Conservation (phyloP, 2,329 filamentous ascomycete species). For the Shiraia bambusicola region DNA sequence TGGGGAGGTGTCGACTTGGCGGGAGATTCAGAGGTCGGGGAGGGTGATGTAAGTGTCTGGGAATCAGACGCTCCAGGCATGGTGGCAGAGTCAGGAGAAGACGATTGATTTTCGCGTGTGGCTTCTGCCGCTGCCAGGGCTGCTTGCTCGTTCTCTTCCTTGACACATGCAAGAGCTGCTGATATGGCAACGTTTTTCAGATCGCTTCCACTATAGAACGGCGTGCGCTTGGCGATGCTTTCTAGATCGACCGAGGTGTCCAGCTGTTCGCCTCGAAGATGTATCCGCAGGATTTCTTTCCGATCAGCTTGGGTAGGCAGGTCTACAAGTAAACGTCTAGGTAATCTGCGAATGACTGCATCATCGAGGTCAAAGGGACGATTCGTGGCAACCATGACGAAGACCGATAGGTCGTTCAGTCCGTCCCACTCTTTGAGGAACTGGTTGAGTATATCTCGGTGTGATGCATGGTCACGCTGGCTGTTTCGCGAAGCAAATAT, state of each 20-base stretch:
- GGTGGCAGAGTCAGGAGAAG: background rate
- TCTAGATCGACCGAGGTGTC: conserved; percentile 63
- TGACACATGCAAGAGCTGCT: conserved; percentile 75
- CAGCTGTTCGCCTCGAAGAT: conserved; percentile 68
- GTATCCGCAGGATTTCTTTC: conserved; percentile 68
- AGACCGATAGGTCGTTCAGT: conserved; percentile 77
- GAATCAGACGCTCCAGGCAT: background rate
- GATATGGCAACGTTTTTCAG: conserved; percentile 81
- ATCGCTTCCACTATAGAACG: conserved; percentile 79
- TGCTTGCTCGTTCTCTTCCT: conserved; percentile 64
- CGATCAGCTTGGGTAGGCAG: conserved; percentile 68
- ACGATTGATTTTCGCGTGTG: conserved; percentile 3
- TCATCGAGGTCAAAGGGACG: conserved; percentile 93
- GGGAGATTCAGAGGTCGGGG: conserved; percentile 7
- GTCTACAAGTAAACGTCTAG: conserved; percentile 72
- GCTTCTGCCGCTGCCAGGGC: conserved; percentile 28
- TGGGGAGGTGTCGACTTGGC: conserved; percentile 32
- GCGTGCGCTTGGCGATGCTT: conserved; percentile 65
- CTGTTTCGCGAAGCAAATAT: conserved; percentile 78
- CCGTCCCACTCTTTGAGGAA: conserved; percentile 97
- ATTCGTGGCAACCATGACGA: conserved; percentile 98
- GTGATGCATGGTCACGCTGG: conserved; percentile 65
- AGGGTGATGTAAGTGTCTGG: conserved; percentile 4
- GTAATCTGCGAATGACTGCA: conserved; percentile 75
- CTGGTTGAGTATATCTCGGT: conserved; percentile 92